Percentiles rank a stretch among this genome's conserved stretches.
Conservation (phyloP, 2,329 filamentous ascomycete genomes). For the Zasmidium angulare region DNA sequence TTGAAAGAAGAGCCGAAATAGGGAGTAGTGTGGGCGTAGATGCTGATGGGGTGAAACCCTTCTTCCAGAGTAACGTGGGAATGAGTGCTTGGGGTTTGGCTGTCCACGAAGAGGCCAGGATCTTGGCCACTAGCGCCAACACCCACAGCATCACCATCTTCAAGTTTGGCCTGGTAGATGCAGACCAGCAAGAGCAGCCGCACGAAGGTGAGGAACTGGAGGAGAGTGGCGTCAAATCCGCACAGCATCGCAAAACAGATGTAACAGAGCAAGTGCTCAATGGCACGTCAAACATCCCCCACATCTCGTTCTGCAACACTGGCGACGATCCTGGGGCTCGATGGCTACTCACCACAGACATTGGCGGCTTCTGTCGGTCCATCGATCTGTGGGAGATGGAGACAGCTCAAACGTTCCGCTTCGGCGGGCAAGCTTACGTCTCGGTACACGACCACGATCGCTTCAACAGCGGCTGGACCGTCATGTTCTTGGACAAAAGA, state of each 20-base stretch:
- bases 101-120: constrained; percentile 74
- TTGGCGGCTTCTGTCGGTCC: constrained; percentile 38
- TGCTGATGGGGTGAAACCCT: constrained; percentile 49
- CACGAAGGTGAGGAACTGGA: constrained; percentile 9
- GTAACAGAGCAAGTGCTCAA: constrained; percentile 33
- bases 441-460: constrained; percentile 22
- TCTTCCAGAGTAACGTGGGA: constrained; percentile 76
- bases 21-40: constrained; percentile 32
- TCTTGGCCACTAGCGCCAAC: constrained; percentile 86
- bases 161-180: constrained; percentile 55
- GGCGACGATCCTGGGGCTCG: constrained; percentile 54
- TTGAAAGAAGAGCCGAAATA: constrained; percentile 34
- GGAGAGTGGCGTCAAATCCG: constrained; percentile 23
- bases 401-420: constrained; percentile 27
- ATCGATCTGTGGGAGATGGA: constrained; percentile 30
- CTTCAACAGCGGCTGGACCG: constrained; percentile 37
- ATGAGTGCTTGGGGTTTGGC: constrained; percentile 85
- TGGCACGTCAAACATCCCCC: constrained; percentile 54
- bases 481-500: constrained; percentile 39
- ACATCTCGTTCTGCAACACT: constrained; percentile 59
- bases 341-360: constrained; percentile 60
- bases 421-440: constrained; percentile 15
- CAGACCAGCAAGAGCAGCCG: constrained; percentile 17
- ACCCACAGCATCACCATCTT: constrained; percentile 58
- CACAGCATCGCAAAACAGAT: constrained; percentile 20